These are phyloP conservation scores for Fusarium robinianum DNA, from an alignment of 2,329 filamentous ascomycete genomes.

Conservation along the genomic window DNA sequence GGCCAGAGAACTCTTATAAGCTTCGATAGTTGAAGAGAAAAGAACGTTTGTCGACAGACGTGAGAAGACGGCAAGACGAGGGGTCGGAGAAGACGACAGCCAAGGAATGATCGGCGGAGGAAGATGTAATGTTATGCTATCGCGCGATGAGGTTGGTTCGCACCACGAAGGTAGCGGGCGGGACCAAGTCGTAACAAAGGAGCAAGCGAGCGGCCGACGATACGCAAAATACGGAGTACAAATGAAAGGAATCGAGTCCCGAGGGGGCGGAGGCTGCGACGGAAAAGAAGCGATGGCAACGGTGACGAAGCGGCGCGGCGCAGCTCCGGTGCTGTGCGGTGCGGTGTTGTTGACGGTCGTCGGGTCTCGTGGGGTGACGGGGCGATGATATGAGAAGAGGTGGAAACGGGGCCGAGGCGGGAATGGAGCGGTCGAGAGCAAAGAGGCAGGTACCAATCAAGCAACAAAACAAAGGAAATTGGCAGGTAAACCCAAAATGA, in stretches of 20 bases:
- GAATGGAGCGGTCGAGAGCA: too few species aligned
- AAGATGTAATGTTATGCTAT: conserved; percentile 25
- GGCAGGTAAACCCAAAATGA: too few species aligned
- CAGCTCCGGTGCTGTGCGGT: conserved; percentile 12
- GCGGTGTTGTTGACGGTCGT: conserved; percentile 22
- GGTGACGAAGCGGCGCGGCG: conserved; percentile 9
- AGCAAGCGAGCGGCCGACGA: conserved; percentile 27
- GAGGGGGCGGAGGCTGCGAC: conserved; percentile 2
- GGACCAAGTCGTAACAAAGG: conserved; percentile 30
- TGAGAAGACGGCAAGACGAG: conserved; percentile 22
- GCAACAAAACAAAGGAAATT: too few species aligned
- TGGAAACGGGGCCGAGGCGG: conserved; percentile 6
- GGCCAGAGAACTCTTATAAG: too few species aligned
- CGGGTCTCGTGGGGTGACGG: conserved; percentile 27
- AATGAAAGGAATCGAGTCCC: too few species aligned
- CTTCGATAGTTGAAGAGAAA: conserved; percentile 14
- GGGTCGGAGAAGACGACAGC: conserved; percentile 19
- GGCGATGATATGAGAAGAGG: conserved; percentile 12
- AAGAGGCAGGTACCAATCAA: too few species aligned
- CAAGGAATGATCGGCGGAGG: conserved; percentile 29
- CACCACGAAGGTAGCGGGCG: conserved; percentile 22
- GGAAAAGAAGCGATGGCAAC: conserved; percentile 12
- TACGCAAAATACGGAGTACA: conserved; percentile 15
- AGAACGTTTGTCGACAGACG: conserved; percentile 16
- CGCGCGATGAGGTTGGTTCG: conserved; percentile 28